Conservation (phyloP, 768 basidiomycete species). For the Omphalotus guepiniiformis region DNA sequence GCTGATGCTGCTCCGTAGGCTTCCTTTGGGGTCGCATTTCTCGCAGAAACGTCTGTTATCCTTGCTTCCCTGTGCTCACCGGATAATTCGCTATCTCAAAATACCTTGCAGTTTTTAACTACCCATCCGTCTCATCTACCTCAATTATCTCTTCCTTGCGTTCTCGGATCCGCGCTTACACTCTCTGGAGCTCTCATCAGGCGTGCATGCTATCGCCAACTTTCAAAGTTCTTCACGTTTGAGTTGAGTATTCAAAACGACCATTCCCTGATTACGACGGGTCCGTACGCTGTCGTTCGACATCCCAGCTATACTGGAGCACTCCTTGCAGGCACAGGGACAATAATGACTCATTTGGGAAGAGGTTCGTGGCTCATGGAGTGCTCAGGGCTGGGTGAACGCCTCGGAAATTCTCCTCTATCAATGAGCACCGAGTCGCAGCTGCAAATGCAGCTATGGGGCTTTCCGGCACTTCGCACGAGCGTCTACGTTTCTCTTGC, state of each 20-base stretch:
- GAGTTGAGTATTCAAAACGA: conserved; percentile 27
- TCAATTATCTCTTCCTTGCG: conserved; percentile 21
- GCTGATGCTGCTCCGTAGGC: no score
- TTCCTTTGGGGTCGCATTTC: no score
- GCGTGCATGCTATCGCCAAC: conserved; percentile 27
- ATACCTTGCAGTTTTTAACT: no score
- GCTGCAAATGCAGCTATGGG: conserved; percentile 21
- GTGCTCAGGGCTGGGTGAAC: conserved; percentile 23
- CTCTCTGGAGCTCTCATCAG: conserved; percentile 28
- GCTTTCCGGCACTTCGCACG: no score
- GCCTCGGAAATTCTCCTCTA: conserved; percentile 15
- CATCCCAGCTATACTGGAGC: conserved; percentile 36
- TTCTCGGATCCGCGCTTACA: conserved; percentile 26
- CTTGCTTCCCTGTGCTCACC: no score
- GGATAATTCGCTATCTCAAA: no score
- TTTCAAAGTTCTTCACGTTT: conserved; percentile 34
- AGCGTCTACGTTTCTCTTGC: no score
- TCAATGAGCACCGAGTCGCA: conserved; percentile 22
- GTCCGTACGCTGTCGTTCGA: conserved; percentile 33
- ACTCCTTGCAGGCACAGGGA: conserved; percentile 24
- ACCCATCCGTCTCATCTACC: no score
- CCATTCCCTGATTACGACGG: conserved; percentile 24
- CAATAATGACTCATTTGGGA: conserved; percentile 17
- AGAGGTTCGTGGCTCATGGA: conserved; percentile 29
- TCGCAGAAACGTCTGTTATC: no score